Percentiles rank a stretch among this genome's conserved stretches.
Conservation (phyloP, 768 basidiomycete genomes). For the Pleurotus salmoneostramineus region DNA sequence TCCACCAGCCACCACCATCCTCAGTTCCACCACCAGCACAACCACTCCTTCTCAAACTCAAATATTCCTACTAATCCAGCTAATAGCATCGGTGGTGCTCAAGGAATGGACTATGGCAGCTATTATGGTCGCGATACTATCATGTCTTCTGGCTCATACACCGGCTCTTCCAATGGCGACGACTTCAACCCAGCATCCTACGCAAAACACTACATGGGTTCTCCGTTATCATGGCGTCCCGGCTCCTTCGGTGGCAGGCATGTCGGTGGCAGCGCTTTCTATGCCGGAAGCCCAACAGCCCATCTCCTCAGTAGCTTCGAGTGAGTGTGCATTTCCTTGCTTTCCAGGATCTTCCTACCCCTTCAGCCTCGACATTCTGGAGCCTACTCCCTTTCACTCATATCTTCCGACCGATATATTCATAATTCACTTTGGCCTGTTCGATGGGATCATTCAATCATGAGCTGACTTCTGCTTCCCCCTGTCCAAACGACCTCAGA, state of each 20-base stretch:
- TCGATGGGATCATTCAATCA: background rate
- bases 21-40: constrained; percentile 19
- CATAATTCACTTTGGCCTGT: background rate
- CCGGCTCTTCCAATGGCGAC: constrained; percentile 33
- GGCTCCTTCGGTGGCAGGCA: constrained; percentile 58
- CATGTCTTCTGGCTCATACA: constrained; percentile 50
- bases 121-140: constrained; percentile 18
- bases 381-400: background rate
- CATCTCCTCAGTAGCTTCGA: constrained; percentile 61
- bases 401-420: background rate
- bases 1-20: constrained; percentile 15
- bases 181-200: constrained; percentile 64
- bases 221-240: constrained; percentile 67
- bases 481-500: constrained; percentile 27
- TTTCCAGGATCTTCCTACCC: background rate
- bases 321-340: constrained; percentile 37
- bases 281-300: constrained; percentile 60
- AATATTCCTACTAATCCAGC: background rate
- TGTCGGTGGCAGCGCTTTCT: constrained; percentile 26
- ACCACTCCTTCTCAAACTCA: background rate
- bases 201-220: constrained; percentile 65
- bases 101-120: constrained; percentile 7
- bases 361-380: background rate
- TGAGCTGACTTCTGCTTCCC: constrained; percentile 12
- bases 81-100: background rate